These are phyloP conservation scores for Brassica rapa DNA, from an alignment of 345 rosid species.

Conservation along the genomic window DNA sequence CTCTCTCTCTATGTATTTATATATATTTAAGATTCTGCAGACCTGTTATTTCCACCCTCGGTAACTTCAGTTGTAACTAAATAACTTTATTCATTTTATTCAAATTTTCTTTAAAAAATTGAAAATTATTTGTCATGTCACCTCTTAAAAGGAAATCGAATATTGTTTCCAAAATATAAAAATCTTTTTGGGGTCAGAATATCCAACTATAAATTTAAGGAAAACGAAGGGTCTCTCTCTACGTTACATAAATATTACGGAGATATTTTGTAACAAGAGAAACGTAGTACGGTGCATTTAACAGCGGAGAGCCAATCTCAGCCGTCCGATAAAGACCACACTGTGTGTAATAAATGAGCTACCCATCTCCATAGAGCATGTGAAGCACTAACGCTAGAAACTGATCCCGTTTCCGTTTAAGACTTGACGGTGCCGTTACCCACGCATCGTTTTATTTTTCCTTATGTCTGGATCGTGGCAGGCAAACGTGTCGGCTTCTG, in stretches of 20 bases:
- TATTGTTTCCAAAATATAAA: conserved; percentile 4
- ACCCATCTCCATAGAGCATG: conserved; percentile 6
- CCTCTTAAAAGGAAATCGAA: conserved; percentile 27
- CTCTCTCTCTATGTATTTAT: not conserved
- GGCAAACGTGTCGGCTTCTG: conserved; percentile 47
- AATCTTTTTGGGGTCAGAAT: not conserved
- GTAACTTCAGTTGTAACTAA: conserved; percentile 32
- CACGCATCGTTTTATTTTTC: conserved; percentile 19
- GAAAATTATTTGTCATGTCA: conserved; percentile 10
- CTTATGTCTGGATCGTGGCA: conserved; percentile 44
- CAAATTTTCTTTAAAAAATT: not conserved
- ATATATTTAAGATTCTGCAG: conserved; percentile 19
- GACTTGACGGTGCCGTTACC: conserved; percentile 35
- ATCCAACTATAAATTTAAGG: not conserved
- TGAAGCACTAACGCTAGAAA: not conserved
- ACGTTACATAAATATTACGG: conserved; percentile 10
- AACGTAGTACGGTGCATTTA: conserved; percentile 27
- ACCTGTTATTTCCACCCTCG: conserved; percentile 35
- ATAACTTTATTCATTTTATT: conserved; percentile 13
- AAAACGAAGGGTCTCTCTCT: conserved; percentile 16
- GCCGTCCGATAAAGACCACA: conserved; percentile 27
- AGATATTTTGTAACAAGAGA: not conserved
- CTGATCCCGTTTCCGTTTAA: conserved; percentile 28
- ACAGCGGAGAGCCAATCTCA: conserved; percentile 1
- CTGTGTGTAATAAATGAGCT: conserved; percentile 11